Conservation (phyloP, 768 basidiomycete genomes). For the Hygrocybe punicea region DNA sequence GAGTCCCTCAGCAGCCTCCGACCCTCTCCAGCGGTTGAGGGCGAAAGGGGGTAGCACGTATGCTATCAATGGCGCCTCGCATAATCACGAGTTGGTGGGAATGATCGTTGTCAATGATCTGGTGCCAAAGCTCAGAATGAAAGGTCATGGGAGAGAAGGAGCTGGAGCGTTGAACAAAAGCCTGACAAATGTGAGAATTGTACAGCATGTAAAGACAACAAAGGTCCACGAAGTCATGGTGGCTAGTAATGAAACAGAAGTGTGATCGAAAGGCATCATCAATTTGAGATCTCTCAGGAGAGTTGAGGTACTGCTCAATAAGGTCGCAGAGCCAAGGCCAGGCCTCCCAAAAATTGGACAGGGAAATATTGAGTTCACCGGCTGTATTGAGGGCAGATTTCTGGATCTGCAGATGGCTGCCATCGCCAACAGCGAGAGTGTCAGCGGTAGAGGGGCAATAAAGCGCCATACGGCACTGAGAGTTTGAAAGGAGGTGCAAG, state of each 20-base stretch:
- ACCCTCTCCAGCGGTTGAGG: too few relatives aligned
- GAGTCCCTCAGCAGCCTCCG: too few relatives aligned
- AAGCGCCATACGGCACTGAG: neutral
- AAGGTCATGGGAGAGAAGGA: neutral
- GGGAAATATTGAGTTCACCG: neutral
- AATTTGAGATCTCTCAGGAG: neutral
- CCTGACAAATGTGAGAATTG: neutral
- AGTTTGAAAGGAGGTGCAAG: neutral
- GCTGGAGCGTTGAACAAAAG: neutral
- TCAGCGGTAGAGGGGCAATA: neutral
- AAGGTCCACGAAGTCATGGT: neutral
- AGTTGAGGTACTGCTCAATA: neutral
- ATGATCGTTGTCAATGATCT: neutral
- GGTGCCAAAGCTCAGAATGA: neutral
- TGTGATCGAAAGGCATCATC: neutral
- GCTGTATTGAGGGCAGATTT: neutral
- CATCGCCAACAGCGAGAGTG: neutral
- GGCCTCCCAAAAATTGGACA: neutral
- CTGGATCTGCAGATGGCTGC: neutral
- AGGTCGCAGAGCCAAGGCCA: too few relatives aligned
- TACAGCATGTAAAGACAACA: neutral
- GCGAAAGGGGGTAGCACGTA: too few relatives aligned
- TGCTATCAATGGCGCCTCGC: neutral
- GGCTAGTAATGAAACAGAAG: neutral
- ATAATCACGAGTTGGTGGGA: neutral